Evolutionary conservation across 2,329 filamentous ascomycete species (phyloP).

Genomic region (Tolypocladium nubicola): DNA sequence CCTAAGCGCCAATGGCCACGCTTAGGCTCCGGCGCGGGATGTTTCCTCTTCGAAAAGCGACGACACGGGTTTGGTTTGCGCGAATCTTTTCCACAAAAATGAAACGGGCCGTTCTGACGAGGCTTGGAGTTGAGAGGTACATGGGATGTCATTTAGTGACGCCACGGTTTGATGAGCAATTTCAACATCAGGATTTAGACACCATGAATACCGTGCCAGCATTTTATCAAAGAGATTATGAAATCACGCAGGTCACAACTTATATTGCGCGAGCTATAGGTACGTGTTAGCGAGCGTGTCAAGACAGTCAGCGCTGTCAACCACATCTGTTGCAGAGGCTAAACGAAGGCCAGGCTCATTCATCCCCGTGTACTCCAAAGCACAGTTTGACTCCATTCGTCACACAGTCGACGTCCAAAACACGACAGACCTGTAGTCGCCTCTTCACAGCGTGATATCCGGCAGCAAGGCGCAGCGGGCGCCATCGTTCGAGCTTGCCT

Average conservation of each 20-base stretch:
- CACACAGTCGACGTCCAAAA: background rate
- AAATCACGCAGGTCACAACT: background rate
- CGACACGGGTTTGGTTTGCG: background rate
- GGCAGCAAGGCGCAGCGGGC: background rate
- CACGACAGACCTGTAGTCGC: background rate
- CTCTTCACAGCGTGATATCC: background rate
- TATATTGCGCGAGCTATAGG: background rate
- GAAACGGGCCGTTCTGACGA: background rate
- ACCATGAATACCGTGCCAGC: background rate
- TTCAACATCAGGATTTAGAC: background rate
- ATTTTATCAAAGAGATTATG: too few species aligned
- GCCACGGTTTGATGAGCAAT: background rate
- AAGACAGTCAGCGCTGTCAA: background rate
- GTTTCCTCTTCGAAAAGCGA: background rate
- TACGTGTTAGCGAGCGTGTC: too few species aligned
- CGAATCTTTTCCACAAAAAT: background rate
- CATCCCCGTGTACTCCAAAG: background rate
- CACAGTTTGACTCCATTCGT: background rate
- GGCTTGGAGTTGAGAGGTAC: background rate
- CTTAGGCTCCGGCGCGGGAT: background rate
- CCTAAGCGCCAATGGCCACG: slow-evolving; percentile 10
- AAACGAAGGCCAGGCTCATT: background rate
- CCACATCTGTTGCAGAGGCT: background rate
- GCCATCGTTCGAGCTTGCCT: background rate
- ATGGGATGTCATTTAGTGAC: background rate